Base-by-base conservation (phyloP, 2,329 filamentous ascomycete genomes). In the Fusarium kyushuense region DNA sequence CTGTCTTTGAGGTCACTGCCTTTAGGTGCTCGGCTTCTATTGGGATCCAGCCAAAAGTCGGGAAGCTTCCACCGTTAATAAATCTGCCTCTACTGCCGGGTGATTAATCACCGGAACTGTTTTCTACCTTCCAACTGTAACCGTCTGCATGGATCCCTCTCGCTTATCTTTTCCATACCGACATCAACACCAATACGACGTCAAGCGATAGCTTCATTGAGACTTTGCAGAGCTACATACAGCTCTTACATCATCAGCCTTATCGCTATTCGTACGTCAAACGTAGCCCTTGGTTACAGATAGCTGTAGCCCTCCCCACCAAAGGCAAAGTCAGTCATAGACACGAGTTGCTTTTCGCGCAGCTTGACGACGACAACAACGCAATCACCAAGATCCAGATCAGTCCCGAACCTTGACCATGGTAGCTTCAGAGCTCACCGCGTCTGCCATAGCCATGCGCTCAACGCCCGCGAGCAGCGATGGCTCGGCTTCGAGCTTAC, bases 361-460 rank as follows among this genome's bases (percentile, higher is more conserved):
- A 53, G 35, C 41, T 53, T 43, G 21, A 67, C 59, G 49, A 61
- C 35, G 19, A 47, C 35, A 46, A 66, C 47, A 40, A 40, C 36
- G 13, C 40, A 35, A 40, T 35, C 36, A 38, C 12, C 35, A 13
- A 56, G 40, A 45, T 33, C 27, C 46, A 38, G 17, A 33, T 13
- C 29, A 29, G 21, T 4, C 32, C 9, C 40, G 36, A 36, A 36
- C 30, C 27, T 30, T 30, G 7, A 65, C 55, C 62, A 81, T 81
- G 79, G 77, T 76, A 55, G 73, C 79, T 51, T 81, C 79, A 43
- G 77, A 80, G 70, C 71, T 81, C 60, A 78, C 77, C 27, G 75
- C 76, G 38, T 79, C 77, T 57, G 77, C 78, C 54, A 76, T 69
- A 63, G 73, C 74, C 52, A 70, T 78, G 72, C 76, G 75, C 58